Conservation (phyloP, 306 rosid species). For the Inga oerstediana region DNA sequence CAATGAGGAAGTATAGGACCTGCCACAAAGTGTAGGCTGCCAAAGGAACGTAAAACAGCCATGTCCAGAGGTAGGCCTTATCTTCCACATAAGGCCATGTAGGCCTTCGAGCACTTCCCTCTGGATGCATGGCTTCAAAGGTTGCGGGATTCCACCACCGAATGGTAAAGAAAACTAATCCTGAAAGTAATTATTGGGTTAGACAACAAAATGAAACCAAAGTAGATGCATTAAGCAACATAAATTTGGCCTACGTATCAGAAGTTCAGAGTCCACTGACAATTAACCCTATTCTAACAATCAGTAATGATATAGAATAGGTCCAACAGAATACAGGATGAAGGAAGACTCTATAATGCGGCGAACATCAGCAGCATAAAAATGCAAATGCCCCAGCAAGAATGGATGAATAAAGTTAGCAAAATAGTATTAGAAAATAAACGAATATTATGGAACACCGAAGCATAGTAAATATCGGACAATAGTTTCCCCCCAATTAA, state of each 20-base stretch:
- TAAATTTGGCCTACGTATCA: conserved; percentile 24
- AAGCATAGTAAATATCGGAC: not conserved
- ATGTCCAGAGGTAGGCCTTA: conserved; percentile 68
- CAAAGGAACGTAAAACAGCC: conserved; percentile 85
- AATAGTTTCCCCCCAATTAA: not conserved
- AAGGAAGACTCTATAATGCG: not conserved
- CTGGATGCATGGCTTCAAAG: conserved; percentile 84
- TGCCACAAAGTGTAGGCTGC: conserved; percentile 88
- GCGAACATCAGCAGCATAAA: not conserved
- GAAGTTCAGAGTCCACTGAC: conserved; percentile 10
- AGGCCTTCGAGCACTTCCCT: conserved; percentile 58
- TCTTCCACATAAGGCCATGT: conserved; percentile 92
- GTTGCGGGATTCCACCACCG: conserved; percentile 92
- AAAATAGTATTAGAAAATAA: not conserved
- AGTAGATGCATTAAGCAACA: conserved; percentile 21
- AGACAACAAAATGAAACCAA: not conserved
- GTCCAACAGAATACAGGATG: not conserved
- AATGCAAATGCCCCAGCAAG: conserved; percentile 8
- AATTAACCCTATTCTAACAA: not conserved
- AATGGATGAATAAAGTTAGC: not conserved
- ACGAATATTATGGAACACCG: not conserved
- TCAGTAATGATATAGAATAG: not conserved
- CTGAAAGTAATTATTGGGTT: conserved; percentile 45
- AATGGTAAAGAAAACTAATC: conserved; percentile 89
- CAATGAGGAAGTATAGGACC: conserved; percentile 80